Conservation (phyloP, 2,329 filamentous ascomycete species). For the Ilyonectria destructans region DNA sequence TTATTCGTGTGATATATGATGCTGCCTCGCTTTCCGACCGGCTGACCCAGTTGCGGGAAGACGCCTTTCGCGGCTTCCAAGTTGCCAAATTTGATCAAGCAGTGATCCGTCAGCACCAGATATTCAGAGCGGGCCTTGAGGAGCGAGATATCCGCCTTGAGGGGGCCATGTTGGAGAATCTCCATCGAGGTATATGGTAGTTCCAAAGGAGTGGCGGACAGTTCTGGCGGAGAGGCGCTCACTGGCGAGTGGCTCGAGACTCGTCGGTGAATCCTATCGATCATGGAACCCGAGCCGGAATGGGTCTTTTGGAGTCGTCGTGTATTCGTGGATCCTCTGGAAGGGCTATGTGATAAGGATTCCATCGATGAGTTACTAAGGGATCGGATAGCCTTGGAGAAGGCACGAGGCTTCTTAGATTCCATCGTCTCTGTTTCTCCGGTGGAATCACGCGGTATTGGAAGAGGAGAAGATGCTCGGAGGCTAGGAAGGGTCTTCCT, state of each 20-base stretch:
- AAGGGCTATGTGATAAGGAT: conserved; percentile 54
- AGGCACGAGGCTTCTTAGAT: conserved; percentile 55
- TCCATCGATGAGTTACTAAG: conserved; percentile 60
- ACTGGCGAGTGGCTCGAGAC: conserved; percentile 57
- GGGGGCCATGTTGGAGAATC: conserved; percentile 62
- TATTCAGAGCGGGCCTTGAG: conserved; percentile 67
- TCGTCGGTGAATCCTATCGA: conserved; percentile 60
- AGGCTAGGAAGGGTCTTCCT: conserved; percentile 53
- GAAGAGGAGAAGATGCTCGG: conserved; percentile 44
- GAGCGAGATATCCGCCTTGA: conserved; percentile 67
- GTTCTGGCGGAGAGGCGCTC: conserved; percentile 52
- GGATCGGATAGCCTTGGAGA: conserved; percentile 58
- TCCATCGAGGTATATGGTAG: conserved; percentile 57
- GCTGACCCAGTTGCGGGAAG: conserved; percentile 62
- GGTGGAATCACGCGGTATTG: conserved; percentile 39
- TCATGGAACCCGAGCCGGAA: conserved; percentile 59
- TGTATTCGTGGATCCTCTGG: conserved; percentile 52
- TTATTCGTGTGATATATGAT: conserved; percentile 48
- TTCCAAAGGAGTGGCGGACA: conserved; percentile 50
- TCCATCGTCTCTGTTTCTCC: conserved; percentile 48
- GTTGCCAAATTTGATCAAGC: conserved; percentile 67
- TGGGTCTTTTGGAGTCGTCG: conserved; percentile 58
- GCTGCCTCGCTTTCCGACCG: conserved; percentile 44
- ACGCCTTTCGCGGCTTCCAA: conserved; percentile 63
- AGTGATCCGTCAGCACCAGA: conserved; percentile 67